phyloP scores from a whole-genome alignment of 2,329 filamentous ascomycete species.

The Ceratocystis lukuohia region DNA sequence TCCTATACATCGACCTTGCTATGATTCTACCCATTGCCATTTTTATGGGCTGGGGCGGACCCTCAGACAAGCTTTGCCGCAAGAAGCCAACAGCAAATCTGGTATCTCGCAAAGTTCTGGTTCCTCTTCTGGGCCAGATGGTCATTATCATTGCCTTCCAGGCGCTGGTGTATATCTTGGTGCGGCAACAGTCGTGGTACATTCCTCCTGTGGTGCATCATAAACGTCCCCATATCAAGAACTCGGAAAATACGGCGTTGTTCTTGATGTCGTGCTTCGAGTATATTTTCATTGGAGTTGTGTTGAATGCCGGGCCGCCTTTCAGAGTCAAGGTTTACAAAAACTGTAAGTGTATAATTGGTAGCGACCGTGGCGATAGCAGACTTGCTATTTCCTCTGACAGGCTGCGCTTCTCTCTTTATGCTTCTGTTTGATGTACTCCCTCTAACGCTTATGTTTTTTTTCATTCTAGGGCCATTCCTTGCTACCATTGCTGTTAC shows the following conservation, averaged over 20 bases:
- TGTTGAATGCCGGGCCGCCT: constrained; percentile 80
- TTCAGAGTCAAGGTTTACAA: constrained; percentile 68
- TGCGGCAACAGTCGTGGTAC: constrained; percentile 68
- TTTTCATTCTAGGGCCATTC: constrained; percentile 54
- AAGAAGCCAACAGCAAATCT: constrained; percentile 88
- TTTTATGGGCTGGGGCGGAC: constrained; percentile 96
- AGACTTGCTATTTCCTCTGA: neutral
- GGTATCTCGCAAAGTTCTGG: constrained; percentile 83
- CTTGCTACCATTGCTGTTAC: constrained; percentile 60
- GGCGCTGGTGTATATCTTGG: constrained; percentile 56
- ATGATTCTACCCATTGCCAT: constrained; percentile 93
- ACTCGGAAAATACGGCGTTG: constrained; percentile 84
- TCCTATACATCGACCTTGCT: constrained; percentile 84
- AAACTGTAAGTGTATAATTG: constrained; percentile 49
- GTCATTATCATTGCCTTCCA: constrained; percentile 66
- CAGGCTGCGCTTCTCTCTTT: too few species aligned
- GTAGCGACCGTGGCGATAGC: too few species aligned
- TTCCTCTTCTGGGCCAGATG: constrained; percentile 81
- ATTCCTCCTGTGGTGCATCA: constrained; percentile 63
- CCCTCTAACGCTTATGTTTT: constrained; percentile 17
- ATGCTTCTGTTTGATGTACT: too few species aligned
- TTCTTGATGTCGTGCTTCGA: constrained; percentile 89
- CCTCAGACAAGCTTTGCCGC: constrained; percentile 59
- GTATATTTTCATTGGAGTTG: constrained; percentile 80
- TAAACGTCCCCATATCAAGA: constrained; percentile 72